Base-by-base conservation (phyloP, 768 basidiomycete species). In the Phaffia australis region DNA sequence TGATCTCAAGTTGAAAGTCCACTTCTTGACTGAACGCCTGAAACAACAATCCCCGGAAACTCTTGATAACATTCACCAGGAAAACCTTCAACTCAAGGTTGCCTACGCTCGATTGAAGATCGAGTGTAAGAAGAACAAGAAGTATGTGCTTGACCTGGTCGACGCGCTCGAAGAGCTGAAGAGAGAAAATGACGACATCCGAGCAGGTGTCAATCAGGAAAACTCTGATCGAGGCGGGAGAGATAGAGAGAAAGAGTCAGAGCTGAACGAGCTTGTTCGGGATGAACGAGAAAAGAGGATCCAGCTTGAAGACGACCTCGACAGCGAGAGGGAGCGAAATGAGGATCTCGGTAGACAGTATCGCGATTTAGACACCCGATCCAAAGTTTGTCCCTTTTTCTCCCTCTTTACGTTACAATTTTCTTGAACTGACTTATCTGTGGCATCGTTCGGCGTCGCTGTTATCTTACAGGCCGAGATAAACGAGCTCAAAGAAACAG, bases 1-100 rank as follows among this genome's bases (percentile, higher is more conserved):
- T 76, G 87, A 86, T 73, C 85, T 99, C 74, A 95, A 97, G 76
- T 83, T 98, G 60, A 88, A 91, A 66, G 88, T 97, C 3, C 91
- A 95, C 74, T 94, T 95, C 75, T 83, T 95, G 52, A 89, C 97
- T 76, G 91, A 98, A 73, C 86, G 89, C 55, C 82, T 99, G 16
- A 87, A 87, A 1, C 85, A 89, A 72, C 84, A 92, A 57, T 87
- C 88, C 0, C 90, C 91, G 0, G 91, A 94, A 75, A 87, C 95
- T 73, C 87, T 93, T 75, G 88, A 95, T 72, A 87, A 87, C 5
- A 88, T 87, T 4, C 82, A 90, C 65, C 89, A 92, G 71, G 89
- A 94, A 77, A 94, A 94, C 72, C 88, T 91, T 73, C 86, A 85
- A 70, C 85, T 94, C 73, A 94, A 94, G 77, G 86, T 92, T 71